Base-by-base conservation (phyloP, 2,329 filamentous ascomycete genomes). In the Ilyonectria destructans region DNA sequence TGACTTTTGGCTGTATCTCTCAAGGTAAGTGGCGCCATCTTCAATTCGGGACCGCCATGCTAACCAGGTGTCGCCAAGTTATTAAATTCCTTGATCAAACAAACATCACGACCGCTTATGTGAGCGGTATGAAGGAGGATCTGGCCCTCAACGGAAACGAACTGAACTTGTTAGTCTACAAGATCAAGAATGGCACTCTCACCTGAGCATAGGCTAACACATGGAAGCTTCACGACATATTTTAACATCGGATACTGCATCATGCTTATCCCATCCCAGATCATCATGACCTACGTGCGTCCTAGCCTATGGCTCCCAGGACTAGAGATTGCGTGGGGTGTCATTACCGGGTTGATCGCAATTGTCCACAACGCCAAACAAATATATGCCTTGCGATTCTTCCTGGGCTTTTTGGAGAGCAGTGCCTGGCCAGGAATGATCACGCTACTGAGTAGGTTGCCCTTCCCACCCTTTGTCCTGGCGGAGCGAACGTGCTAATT, bases 191-290 rank as follows among this genome's bases (percentile, higher is more conserved):
- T 43, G 6, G 5, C 15, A 13, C 3, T 12, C 2, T 33, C 26
- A 10, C 19, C 3, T 29, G 13, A 4, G 17, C 26, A 8, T 29
- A 7, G 2, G 7, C 51, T 65, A 15, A 59, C 15, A 6, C 4
- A 10, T 40, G 7, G 6, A 6, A 74, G 73, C 55, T 75, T 82
- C 63, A 77, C 75, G 59, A 84, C 86, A 2, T 85, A 83, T 49
- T 91, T 88, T 83, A 90, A 86, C 0, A 82, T 87, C 2, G 89
- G 89, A 17, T 91, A 91, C 70, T 85, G 89, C 2, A 80, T 90
- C 80, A 79, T 81, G 49, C 77, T 82, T 55, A 77, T 79, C 56
- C 79, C 80, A 0, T 80, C 78, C 26, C 82, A 80, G 65, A 71
- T 83, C 40, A 79, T 83, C 72, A 75, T 80, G 74, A 82, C 78